Evolutionary conservation across 768 basidiomycete species (phyloP), one percentile per base, ranked within the genome.

Genomic region (Austroboletus eburneus): DNA sequence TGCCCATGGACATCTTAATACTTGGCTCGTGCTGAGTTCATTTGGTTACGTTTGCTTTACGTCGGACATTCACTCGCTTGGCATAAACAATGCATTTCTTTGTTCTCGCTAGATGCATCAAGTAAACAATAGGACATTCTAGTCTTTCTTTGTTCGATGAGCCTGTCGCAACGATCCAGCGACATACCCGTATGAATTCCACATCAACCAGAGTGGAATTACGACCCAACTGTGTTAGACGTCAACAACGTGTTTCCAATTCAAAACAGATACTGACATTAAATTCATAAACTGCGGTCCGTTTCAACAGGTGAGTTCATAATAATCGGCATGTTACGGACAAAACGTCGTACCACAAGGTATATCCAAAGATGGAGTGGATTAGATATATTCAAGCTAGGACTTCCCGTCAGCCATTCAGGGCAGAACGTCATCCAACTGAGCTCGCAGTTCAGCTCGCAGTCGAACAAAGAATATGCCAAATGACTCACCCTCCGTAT

Each of bases 361-460:
- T 91, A 89, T 9, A 90, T 81, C 87, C 87, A 91, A 43, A 89
- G 72, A 58, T 81, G 77, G 30, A 90, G 66, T 22, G 72, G 68
- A 55, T 88, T 87, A 8, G 83, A 84, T 0, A 79, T 87, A 57
- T 85, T 74, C 43, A 91, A 66, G 61, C 75, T 86, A 1, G 81
- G 79, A 57, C 79, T 85, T 17, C 85, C 87, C 1, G 77, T 81
- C 39, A 91, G 68, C 87, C 87, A 91, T 66, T 91, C 89, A 1
- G 89, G 89, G 58, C 81, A 83, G 67, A 91, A 91, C 3, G 88
- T 91, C 89, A 91, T 90, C 82, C 82, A 90, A 24, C 82, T 83
- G 49, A 1, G 30, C 14, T 27, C 27, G 12, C 12, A 20, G 42
- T 14, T 44, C 34, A 40, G 39, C 17, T 30, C 4, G 20, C 29